Evolutionary conservation across 352 stramenopile genomes (phyloP).

Genomic region (Blastocystis hominis): DNA sequence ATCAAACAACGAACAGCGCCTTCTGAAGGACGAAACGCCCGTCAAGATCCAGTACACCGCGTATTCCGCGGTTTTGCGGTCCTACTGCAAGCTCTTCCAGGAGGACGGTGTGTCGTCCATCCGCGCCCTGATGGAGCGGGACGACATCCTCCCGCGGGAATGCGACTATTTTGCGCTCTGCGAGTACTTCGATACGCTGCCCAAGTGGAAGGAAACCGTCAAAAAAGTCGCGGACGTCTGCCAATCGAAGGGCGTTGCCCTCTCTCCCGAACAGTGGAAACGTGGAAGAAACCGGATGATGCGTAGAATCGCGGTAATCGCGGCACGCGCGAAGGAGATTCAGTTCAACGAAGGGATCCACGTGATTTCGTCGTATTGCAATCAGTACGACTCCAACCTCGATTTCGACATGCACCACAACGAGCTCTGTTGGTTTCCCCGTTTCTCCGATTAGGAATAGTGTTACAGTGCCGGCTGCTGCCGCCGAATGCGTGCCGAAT

Average conservation of each 20-base stretch:
- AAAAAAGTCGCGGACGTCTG: neutral
- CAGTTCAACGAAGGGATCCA: neutral
- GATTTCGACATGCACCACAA: neutral
- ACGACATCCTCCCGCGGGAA: neutral
- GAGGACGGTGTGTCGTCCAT: neutral
- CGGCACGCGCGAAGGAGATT: conserved; percentile 8
- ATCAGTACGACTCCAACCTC: conserved; percentile 3
- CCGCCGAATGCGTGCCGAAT: neutral
- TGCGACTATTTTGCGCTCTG: neutral
- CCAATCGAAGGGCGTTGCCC: neutral
- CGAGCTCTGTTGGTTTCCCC: neutral
- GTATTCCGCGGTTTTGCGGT: conserved; percentile 7
- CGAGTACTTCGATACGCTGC: neutral
- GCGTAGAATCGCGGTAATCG: neutral
- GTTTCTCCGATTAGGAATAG: neutral
- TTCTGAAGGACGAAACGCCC: neutral
- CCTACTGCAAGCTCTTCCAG: conserved; percentile 1
- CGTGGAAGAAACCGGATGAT: neutral
- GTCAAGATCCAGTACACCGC: neutral
- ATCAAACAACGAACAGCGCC: neutral
- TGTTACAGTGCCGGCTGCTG: conserved; percentile 23
- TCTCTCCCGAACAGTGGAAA: neutral
- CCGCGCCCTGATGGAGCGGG: neutral
- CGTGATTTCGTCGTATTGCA: neutral
- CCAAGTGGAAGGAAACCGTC: neutral